phyloP scores from a whole-genome alignment of 306 rosid species.

The Canavalia ensiformis region DNA sequence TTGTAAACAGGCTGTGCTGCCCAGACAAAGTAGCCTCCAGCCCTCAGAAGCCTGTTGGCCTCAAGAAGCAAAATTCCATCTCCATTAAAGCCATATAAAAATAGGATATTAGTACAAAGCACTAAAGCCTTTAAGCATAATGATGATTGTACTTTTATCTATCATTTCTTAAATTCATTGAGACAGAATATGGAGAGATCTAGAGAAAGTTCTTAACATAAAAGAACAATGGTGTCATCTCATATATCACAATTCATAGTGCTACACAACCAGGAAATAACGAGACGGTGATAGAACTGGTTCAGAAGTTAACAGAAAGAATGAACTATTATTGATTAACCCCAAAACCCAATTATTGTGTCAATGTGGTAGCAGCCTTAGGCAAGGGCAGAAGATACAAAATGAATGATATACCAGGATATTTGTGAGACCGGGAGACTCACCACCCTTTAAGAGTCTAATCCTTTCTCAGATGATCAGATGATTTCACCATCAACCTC shows the following conservation, averaged over 20 bases:
- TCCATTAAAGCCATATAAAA: constrained; percentile 57
- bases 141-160: constrained; percentile 18
- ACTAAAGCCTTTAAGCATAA: constrained; percentile 26
- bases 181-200: constrained; percentile 11
- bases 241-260: constrained; percentile 18
- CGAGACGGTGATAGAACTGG: too few species aligned
- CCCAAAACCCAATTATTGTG: too few species aligned
- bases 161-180: neutral
- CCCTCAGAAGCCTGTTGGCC: constrained; percentile 85
- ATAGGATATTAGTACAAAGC: constrained; percentile 47
- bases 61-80: constrained; percentile 94
- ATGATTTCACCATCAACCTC: too few species aligned
- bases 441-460: too few species aligned
- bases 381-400: too few species aligned
- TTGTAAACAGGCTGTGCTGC: constrained; percentile 92
- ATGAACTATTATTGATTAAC: too few species aligned
- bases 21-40: constrained; percentile 93
- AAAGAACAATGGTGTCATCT: neutral
- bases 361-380: too few species aligned
- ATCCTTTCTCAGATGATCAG: too few species aligned
- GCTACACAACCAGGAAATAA: neutral
- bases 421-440: too few species aligned
- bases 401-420: too few species aligned
- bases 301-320: too few species aligned
- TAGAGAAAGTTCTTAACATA: neutral